Conservation (phyloP, 441 rosid species). For the Populus tomentosa region DNA sequence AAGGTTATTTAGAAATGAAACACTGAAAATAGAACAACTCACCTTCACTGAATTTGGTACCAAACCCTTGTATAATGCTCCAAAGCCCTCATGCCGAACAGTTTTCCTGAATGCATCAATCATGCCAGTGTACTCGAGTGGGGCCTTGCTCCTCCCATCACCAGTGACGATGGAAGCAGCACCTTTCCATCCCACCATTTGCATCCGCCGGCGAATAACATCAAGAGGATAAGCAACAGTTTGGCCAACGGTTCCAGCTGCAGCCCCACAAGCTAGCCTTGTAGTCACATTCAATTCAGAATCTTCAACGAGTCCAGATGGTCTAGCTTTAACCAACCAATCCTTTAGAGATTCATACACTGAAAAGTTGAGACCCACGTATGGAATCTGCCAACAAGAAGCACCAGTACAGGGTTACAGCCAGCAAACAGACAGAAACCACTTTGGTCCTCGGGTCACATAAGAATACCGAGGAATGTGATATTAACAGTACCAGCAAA, state of each 20-base stretch:
- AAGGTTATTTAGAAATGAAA: neutral
- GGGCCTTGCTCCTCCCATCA: constrained; percentile 54
- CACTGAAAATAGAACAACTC: constrained; percentile 3
- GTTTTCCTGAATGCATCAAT: constrained; percentile 92
- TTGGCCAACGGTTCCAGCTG: constrained; percentile 94
- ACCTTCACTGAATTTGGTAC: constrained; percentile 95
- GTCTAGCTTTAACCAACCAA: constrained; percentile 62
- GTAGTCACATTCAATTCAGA: constrained; percentile 70
- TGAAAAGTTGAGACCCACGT: constrained; percentile 93
- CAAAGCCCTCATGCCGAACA: constrained; percentile 66
- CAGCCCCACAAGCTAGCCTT: constrained; percentile 92
- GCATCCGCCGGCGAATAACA: constrained; percentile 95
- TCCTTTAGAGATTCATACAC: constrained; percentile 91
- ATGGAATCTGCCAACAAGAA: constrained; percentile 62
- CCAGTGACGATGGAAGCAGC: constrained; percentile 83
- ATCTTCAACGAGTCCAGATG: constrained; percentile 63
- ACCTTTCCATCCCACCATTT: constrained; percentile 95
- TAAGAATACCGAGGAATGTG: neutral
- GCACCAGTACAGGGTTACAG: constrained; percentile 11
- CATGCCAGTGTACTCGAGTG: constrained; percentile 81
- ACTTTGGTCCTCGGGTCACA: neutral
- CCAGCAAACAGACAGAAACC: constrained; percentile 7
- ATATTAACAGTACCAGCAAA: neutral
- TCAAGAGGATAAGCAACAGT: constrained; percentile 96
- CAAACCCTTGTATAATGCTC: constrained; percentile 93